phyloP scores from a whole-genome alignment of 768 basidiomycete genomes.

The Leccinum rimulosum region DNA sequence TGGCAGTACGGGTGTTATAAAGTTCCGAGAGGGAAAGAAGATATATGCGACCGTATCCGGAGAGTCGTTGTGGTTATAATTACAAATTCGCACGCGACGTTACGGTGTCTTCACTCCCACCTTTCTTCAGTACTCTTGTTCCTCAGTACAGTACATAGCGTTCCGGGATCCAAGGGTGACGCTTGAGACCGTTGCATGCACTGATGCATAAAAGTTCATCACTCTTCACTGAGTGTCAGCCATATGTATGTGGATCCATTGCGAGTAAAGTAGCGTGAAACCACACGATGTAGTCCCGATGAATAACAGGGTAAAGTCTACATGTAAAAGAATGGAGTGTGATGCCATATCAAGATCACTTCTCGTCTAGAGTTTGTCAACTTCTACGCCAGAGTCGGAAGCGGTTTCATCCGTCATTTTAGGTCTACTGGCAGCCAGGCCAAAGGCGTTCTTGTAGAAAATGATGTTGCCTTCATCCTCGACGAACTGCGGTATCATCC shows the following conservation, averaged over 20 bases:
- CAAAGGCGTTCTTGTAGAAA: conserved; percentile 87
- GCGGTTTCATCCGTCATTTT: conserved; percentile 57
- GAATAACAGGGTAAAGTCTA: conserved; percentile 3
- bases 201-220: neutral
- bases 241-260: neutral
- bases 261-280: neutral
- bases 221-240: neutral
- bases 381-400: conserved; percentile 68
- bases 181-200: neutral
- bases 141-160: too few species aligned
- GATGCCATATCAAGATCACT: conserved; percentile 1
- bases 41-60: neutral
- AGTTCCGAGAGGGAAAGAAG: neutral
- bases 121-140: too few species aligned
- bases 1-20: neutral
- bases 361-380: conserved; percentile 36
- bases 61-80: neutral
- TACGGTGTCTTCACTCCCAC: too few species aligned
- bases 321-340: neutral
- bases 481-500: conserved; percentile 57
- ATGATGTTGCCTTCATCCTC: conserved; percentile 91
- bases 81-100: neutral
- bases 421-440: conserved; percentile 69
- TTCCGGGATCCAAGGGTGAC: neutral
- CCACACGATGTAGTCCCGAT: neutral